A percentile compares a stretch with the other conserved stretches of the same genome.
phyloP scores from a whole-genome alignment of 108 stramenopile species.

The Seminavis robusta region DNA sequence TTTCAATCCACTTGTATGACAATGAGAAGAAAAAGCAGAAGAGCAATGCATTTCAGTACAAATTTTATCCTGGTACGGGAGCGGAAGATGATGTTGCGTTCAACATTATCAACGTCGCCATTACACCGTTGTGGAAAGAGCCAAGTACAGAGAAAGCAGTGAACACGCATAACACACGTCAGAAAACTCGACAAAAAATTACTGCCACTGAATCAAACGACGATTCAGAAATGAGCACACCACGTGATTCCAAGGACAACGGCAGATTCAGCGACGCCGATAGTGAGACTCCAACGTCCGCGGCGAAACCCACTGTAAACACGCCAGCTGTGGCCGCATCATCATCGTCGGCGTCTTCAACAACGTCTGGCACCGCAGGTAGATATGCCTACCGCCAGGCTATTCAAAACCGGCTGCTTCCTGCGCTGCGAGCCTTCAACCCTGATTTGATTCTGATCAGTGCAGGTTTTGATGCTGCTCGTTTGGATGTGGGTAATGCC shows the following conservation, averaged over 20 bases:
- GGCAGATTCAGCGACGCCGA: constrained; percentile 19
- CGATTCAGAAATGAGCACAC: constrained; percentile 24
- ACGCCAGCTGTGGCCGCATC: constrained; percentile 32
- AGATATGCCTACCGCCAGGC: constrained; percentile 72
- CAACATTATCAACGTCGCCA: constrained; percentile 96
- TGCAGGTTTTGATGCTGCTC: constrained; percentile 96
- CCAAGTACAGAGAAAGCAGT: constrained; percentile 12
- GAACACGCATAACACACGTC: constrained; percentile 48
- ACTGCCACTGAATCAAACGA: constrained; percentile 18
- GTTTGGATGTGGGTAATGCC: constrained; percentile 88
- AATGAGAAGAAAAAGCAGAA: constrained; percentile 64
- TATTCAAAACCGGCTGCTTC: constrained; percentile 72
- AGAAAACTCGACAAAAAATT: constrained; percentile 23
- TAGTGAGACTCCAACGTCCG: constrained; percentile 20
- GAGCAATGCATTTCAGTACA: constrained; percentile 56
- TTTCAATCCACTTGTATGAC: constrained; percentile 92
- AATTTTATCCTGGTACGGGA: constrained; percentile 96
- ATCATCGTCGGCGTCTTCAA: constrained; percentile 28
- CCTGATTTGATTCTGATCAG: constrained; percentile 96
- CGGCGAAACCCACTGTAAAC: constrained; percentile 13
- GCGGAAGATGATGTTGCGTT: constrained; percentile 80
- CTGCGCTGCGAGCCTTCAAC: constrained; percentile 88
- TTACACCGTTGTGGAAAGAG: constrained; percentile 90
- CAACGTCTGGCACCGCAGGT: constrained; percentile 19
- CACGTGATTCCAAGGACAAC: constrained; percentile 13